Evolutionary conservation across 164 flowering plant genomes (phyloP).

Genomic region (Kingdonia uniflora): DNA sequence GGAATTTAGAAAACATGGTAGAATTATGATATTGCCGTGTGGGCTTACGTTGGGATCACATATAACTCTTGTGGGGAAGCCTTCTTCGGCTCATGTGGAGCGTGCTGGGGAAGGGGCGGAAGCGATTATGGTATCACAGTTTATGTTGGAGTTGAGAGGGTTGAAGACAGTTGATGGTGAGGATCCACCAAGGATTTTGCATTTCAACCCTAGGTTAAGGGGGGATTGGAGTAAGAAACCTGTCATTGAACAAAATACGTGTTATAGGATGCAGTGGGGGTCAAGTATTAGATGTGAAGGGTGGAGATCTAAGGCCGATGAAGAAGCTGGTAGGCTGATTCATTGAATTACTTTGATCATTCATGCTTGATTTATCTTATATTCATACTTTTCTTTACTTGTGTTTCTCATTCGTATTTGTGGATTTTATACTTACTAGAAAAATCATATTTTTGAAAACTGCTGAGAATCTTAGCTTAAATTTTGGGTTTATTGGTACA

Average conservation of each 20-base stretch:
- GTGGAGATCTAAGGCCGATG: conserved; percentile 45
- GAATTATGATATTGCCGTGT: conserved; percentile 24
- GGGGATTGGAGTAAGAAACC: conserved; percentile 69
- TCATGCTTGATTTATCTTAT: not conserved
- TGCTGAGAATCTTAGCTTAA: no score
- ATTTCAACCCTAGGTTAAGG: conserved; percentile 61
- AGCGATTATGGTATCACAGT: conserved; percentile 44
- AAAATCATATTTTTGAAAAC: no score
- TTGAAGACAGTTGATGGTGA: conserved; percentile 59
- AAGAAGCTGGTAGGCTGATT: conserved; percentile 40
- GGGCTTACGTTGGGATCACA: conserved; percentile 37
- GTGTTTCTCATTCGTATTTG: not conserved
- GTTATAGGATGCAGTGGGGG: conserved; percentile 66
- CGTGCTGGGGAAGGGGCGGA: conserved; percentile 30
- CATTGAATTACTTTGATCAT: not conserved
- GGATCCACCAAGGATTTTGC: conserved; percentile 56
- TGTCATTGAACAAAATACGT: conserved; percentile 54
- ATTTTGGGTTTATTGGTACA: no score
- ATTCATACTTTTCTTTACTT: not conserved
- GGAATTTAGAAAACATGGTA: conserved; percentile 21
- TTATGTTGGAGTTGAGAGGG: conserved; percentile 24
- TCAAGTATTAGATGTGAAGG: conserved; percentile 45
- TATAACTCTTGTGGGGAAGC: conserved; percentile 48
- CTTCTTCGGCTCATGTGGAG: conserved; percentile 36
- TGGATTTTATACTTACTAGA: no score